Evolutionary conservation across 805 yeast genomes (phyloP), one percentile per base, ranked within the genome.

Genomic region (Pichia kluyveri): DNA sequence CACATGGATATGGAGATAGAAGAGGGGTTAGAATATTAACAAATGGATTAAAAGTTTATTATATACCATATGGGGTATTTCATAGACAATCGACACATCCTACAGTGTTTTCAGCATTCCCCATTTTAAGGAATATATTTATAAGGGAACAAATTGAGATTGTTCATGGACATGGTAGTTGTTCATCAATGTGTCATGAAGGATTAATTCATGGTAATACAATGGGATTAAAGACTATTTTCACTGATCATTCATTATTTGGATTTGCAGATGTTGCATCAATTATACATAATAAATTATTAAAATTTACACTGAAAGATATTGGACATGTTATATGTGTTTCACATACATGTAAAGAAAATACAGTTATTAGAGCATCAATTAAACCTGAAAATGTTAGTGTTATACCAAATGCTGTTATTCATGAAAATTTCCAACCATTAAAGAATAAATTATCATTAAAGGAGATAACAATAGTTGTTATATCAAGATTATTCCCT

Each of bases 241-340:
- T 93, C 55, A 93, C 99, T 0, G 99, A 93, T 61, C 99, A 93
- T 61, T 91, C 98, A 0, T 68, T 93, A 34, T 91, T 89, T 69
- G 99, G 98, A 1, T 93, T 93, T 68, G 86, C 93, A 1, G 90
- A 85, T 56, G 78, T 89, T 3, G 83, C 83, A 5, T 77, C 90
- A 7, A 86, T 91, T 32, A 66, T 89, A 54, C 95, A 95, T 17
- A 93, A 93, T 65, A 93, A 93, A 64, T 65, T 86, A 5, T 68
- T 93, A 52, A 85, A 85, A 57, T 93, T 89, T 67, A 80, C 96
- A 0, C 65, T 88, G 48, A 83, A 85, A 38, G 95, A 88, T 57
- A 80, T 89, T 5, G 96, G 95, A 50, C 91, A 91, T 62, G 88
- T 86, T 42, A 91, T 93, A n/a, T 87, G 97, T 65, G 99, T 93